These are phyloP conservation scores for Crithidia sp. DNA, from an alignment of 208 protist genomes.

Conservation along the genomic window DNA sequence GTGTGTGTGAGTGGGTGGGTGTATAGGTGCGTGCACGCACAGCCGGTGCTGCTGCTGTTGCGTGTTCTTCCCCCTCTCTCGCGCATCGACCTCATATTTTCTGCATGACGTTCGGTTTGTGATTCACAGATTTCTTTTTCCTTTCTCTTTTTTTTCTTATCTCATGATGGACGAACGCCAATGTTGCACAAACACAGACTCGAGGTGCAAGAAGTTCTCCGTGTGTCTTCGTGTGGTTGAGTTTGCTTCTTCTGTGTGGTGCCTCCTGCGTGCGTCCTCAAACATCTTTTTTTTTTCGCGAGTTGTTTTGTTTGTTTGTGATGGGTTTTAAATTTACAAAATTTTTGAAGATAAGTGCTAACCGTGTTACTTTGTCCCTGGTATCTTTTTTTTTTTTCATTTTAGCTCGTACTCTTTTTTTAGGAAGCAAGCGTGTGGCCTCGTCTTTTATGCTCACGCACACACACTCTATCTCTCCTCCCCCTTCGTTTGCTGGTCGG, in stretches of 20 bases:
- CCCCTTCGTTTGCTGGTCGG: too few species aligned
- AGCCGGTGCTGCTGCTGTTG: background rate
- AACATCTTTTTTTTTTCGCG: background rate
- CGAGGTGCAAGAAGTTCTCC: background rate
- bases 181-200: too few species aligned
- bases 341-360: background rate
- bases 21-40: too few species aligned
- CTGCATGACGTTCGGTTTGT: background rate
- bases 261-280: conserved; percentile 20
- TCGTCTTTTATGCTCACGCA: too few species aligned
- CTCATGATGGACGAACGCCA: too few species aligned
- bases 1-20: too few species aligned
- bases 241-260: background rate
- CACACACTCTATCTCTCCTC: too few species aligned
- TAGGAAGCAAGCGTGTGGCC: background rate
- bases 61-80: background rate
- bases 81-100: background rate
- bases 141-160: conserved; percentile 3
- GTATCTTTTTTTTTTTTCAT: background rate
- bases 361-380: background rate
- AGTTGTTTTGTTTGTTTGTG: conserved; percentile 3
- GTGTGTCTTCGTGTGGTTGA: conserved; percentile 11
- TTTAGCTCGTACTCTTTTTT: too few species aligned
- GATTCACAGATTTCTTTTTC: conserved; percentile 23
- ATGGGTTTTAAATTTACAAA: background rate